phyloP scores from a whole-genome alignment of 2,329 filamentous ascomycete species.

The Lecanicillium sp. region DNA sequence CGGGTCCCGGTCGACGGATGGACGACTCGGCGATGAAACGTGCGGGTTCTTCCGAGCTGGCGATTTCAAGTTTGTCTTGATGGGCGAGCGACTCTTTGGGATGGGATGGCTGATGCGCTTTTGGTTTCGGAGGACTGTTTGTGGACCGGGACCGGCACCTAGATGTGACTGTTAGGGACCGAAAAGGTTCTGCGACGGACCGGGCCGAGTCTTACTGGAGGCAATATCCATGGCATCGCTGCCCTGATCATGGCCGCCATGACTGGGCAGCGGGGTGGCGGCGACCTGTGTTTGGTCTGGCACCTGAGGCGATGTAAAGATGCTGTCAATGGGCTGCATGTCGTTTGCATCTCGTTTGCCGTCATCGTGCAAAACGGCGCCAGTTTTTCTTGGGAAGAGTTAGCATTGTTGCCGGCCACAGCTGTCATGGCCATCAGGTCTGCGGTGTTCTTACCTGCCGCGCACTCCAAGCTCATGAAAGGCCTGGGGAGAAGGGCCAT shows the following conservation, averaged over 20 bases:
- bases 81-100: slow-evolving; percentile 47
- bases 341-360: slow-evolving; percentile 84
- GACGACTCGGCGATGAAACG: slow-evolving; percentile 41
- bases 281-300: slow-evolving; percentile 2
- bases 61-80: slow-evolving; percentile 52
- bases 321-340: slow-evolving; percentile 75
- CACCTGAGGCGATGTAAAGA: slow-evolving; percentile 80
- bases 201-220: slow-evolving; percentile 36
- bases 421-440: no score
- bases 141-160: slow-evolving; percentile 47
- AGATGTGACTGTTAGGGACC: slow-evolving; percentile 11
- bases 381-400: slow-evolving; percentile 64
- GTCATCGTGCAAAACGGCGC: slow-evolving; percentile 68
- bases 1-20: slow-evolving; percentile 21
- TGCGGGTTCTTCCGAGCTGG: slow-evolving; percentile 55
- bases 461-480: slow-evolving; percentile 25
- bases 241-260: slow-evolving; percentile 23
- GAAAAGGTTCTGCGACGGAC: no score
- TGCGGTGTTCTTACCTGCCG: slow-evolving; percentile 33
- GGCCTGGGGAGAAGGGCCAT: slow-evolving; percentile 21
- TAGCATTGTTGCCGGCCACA: slow-evolving; percentile 4
- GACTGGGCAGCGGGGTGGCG: slow-evolving; percentile 15
- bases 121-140: slow-evolving; percentile 42
- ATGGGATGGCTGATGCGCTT: slow-evolving; percentile 39
- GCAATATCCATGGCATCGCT: slow-evolving; percentile 47